Percentiles rank a stretch among this genome's conserved stretches.
These are phyloP conservation scores for Rhizoclosmatium globosum DNA, from an alignment of 192 early-diverging fungal species.

Conservation along the genomic window DNA sequence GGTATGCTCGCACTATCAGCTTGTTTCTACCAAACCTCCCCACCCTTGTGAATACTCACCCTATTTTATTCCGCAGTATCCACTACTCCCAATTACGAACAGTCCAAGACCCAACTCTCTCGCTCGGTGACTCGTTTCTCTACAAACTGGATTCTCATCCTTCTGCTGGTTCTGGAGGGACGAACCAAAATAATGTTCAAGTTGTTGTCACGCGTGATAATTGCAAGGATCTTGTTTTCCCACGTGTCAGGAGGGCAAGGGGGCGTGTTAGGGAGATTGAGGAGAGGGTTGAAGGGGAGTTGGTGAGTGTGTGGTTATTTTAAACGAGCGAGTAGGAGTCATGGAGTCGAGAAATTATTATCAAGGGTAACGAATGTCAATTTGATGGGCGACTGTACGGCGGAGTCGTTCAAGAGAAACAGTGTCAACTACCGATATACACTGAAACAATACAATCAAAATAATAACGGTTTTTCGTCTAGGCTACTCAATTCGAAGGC, in stretches of 20 bases:
- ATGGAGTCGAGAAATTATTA: too few relatives aligned
- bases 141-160: neutral
- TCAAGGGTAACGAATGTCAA: too few relatives aligned
- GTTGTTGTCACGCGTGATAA: neutral
- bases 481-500: conserved; percentile 27
- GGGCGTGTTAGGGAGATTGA: conserved; percentile 25
- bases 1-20: too few relatives aligned
- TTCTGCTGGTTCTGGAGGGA: too few relatives aligned
- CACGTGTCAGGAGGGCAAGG: conserved; percentile 21
- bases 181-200: neutral
- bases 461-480: too few relatives aligned
- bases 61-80: neutral
- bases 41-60: too few relatives aligned
- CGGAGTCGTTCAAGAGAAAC: neutral
- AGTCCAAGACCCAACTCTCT: conserved; percentile 18
- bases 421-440: neutral
- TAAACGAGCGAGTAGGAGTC: too few relatives aligned
- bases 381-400: neutral
- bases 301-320: neutral
- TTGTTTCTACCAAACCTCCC: too few relatives aligned
- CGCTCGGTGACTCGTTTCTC: neutral
- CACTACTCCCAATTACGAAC: conserved; percentile 18
- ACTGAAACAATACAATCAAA: neutral
- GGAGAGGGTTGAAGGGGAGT: conserved; percentile 9
- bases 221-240: conserved; percentile 10